Evolutionary conservation across 2,329 filamentous ascomycete species (phyloP), one percentile per base, ranked within the genome.

Genomic region (Trichoderma guizhouense): DNA sequence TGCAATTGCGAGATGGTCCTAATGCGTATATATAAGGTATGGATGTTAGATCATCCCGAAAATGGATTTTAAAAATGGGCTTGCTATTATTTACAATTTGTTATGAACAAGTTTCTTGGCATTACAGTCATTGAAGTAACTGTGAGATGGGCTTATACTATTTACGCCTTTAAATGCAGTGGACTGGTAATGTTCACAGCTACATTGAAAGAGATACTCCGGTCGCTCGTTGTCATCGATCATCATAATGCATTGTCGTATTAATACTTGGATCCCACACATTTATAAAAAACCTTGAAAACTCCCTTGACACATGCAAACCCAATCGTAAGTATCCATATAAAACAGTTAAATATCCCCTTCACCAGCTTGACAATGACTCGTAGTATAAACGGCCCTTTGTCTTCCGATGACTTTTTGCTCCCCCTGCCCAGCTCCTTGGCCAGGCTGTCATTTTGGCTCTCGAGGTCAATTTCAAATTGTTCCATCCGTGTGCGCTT

Each of bases 401-500:
- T 85, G 32, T 88, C 84, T 60, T 83, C 80, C 39, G 82, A 84
- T 64, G 83, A 79, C 12, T 79, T 77, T 74, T 82, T 82, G 53
- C 82, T 78, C n/a, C 67, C 64, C 73, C 80, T 83, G 43, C 77
- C 77, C 28, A 80, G 72, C n/a, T 67, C 64, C 73, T 80, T 83
- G 53, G 77, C 77, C 30, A 80, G 72, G 74, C 82, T 86, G 74
- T 84, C 86, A 68, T 83, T 82, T 79, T 91, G 89, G 77, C 89
- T 91, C 80, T 91, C 89, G 6, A 91, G 78, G 74, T 91, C 89
- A 47, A 91, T 81, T 78, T 83, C 89, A 71, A 90, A 87, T 75
- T 87, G 85, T 74, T 90, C 87, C 77, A 88, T 84, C 74, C 83
- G 84, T 43, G 79, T 79, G 69, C 79, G 78, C 75, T 76, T 77